Percentiles rank a stretch among this genome's conserved stretches.
phyloP scores from a whole-genome alignment of 192 early-diverging fungal species.

The Endogone sp. region DNA sequence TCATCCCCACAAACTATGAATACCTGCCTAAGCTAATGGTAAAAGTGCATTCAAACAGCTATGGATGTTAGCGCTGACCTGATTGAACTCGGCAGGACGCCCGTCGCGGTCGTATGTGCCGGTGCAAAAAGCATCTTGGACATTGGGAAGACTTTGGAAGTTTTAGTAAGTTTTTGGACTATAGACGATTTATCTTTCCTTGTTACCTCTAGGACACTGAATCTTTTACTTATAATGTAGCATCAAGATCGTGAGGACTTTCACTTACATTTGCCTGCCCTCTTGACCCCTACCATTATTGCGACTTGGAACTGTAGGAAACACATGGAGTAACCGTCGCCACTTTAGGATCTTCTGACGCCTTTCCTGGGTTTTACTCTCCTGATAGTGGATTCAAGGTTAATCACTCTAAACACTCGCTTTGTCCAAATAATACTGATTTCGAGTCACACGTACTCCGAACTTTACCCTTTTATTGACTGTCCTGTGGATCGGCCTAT shows the following conservation, averaged over 20 bases:
- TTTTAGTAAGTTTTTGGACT: constrained; percentile 41
- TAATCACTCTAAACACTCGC: not conserved
- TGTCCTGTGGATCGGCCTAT: not conserved
- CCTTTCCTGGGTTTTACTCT: constrained; percentile 93
- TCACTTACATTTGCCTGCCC: not conserved
- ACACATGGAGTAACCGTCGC: constrained; percentile 91
- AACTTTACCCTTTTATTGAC: too few species aligned
- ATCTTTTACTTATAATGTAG: too few species aligned
- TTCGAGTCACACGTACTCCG: too few species aligned
- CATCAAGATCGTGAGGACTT: too few species aligned
- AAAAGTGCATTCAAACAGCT: constrained; percentile 21
- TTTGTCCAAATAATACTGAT: too few species aligned
- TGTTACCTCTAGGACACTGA: too few species aligned
- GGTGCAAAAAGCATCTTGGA: constrained; percentile 97
- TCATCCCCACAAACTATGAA: not conserved
- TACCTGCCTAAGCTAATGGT: not conserved
- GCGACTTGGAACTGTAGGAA: constrained; percentile 42
- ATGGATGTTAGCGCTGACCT: constrained; percentile 94
- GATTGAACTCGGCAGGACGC: constrained; percentile 84
- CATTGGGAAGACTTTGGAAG: constrained; percentile 88
- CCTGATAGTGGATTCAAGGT: constrained; percentile 65
- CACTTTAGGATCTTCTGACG: constrained; percentile 58
- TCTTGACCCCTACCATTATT: constrained; percentile 5
- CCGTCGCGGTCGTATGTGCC: constrained; percentile 93
- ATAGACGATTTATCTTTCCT: not conserved